Evolutionary conservation across 768 basidiomycete genomes (phyloP).

Genomic region (Brasilioporus rufonigricans): DNA sequence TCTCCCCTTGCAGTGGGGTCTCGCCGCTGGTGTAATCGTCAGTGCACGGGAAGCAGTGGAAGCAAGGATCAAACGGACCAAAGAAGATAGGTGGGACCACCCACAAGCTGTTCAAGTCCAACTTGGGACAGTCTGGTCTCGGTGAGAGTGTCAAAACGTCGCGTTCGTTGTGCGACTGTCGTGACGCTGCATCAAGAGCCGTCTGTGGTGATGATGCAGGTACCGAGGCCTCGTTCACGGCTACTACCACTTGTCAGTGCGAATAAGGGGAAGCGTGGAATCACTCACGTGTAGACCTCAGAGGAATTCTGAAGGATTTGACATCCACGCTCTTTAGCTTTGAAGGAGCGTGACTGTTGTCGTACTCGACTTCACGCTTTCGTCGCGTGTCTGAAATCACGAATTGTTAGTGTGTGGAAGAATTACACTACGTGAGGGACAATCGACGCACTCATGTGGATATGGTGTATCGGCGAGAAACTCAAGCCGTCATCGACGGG

Average conservation of each 20-base stretch:
- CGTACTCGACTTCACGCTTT: not conserved
- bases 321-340: not conserved
- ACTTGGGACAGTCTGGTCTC: not conserved
- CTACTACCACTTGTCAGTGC: slow-evolving; percentile 2
- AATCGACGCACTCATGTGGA: not conserved
- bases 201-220: slow-evolving; percentile 5
- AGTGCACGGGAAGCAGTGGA: not conserved
- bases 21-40: not conserved
- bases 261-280: not conserved
- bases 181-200: slow-evolving; percentile 1
- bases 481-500: not conserved
- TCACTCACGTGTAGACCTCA: slow-evolving; percentile 12
- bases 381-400: not conserved
- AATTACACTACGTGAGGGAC: not conserved
- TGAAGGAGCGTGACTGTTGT: not conserved
- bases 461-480: not conserved
- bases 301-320: not conserved
- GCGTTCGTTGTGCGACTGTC: not conserved
- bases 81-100: not conserved
- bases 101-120: slow-evolving; percentile 4
- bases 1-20: not conserved
- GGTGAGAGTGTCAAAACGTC: not conserved
- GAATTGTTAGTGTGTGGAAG: not conserved
- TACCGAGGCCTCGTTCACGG: not conserved
- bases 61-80: slow-evolving; percentile 3